Evolutionary conservation across 202 grass and related monocot genomes (phyloP).

Genomic region (Musa balbisiana): DNA sequence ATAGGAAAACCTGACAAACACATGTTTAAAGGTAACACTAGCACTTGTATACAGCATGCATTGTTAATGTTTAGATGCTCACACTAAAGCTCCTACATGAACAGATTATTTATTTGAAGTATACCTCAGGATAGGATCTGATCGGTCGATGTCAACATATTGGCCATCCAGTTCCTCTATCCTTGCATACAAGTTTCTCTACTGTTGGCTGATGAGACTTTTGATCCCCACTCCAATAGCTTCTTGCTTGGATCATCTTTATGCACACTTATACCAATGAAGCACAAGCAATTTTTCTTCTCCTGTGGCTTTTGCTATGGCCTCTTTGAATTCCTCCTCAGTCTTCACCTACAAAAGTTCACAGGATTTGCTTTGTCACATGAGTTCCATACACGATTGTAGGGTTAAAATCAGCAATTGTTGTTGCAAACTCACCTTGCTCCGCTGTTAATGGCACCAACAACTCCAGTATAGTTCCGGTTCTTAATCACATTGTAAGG

Average conservation of each 20-base stretch:
- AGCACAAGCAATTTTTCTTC: not conserved
- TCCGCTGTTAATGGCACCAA: not conserved
- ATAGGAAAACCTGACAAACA: too few species aligned
- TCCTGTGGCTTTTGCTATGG: constrained; percentile 3
- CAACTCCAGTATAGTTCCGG: constrained; percentile 7
- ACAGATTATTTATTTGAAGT: too few species aligned
- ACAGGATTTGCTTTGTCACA: not conserved
- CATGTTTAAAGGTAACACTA: too few species aligned
- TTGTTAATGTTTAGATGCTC: not conserved
- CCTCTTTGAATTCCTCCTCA: constrained; percentile 2
- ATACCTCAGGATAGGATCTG: too few species aligned
- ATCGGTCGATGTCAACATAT: too few species aligned
- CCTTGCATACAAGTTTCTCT: too few species aligned
- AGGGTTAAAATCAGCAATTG: not conserved
- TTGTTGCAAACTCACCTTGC: not conserved
- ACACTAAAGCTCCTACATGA: too few species aligned
- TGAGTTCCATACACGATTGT: too few species aligned
- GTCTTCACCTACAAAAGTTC: not conserved
- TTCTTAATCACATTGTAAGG: constrained; percentile 9
- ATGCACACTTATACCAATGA: constrained; percentile 7
- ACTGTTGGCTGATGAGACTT: not conserved
- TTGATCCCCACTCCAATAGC: constrained; percentile 8
- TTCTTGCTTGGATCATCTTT: constrained; percentile 14
- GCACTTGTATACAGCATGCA: too few species aligned
- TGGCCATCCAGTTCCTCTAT: too few species aligned